Evolutionary conservation across 495 filamentous ascomycete genomes (phyloP).

Genomic region (Hyaloscypha hepaticicola): DNA sequence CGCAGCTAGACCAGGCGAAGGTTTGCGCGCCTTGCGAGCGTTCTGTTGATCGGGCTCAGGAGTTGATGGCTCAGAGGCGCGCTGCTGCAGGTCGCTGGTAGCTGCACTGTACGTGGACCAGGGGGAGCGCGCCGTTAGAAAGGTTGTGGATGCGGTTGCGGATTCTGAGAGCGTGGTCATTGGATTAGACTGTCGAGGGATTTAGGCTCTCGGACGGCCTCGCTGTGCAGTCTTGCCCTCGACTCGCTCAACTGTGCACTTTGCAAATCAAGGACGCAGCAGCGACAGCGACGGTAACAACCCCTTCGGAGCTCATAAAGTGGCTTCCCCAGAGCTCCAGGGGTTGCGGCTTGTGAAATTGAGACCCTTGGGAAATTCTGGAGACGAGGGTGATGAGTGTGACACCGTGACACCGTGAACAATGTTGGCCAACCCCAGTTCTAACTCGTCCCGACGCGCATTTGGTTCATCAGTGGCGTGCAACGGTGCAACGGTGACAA

Average conservation of each 20-base stretch:
- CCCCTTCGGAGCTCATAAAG: not conserved
- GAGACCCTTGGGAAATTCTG: not conserved
- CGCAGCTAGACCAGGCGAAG: slow-evolving; percentile 72
- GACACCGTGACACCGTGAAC: not conserved
- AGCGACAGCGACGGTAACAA: slow-evolving; percentile 8
- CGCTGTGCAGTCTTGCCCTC: not conserved
- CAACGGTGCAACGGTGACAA: not conserved
- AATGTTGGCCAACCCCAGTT: not conserved
- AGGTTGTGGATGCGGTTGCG: slow-evolving; percentile 17
- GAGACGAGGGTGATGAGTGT: not conserved
- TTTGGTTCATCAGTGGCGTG: slow-evolving; percentile 2
- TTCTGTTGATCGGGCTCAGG: slow-evolving; percentile 18
- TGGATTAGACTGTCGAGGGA: slow-evolving; percentile 6
- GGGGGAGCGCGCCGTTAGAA: slow-evolving; percentile 23
- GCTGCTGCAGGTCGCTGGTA: slow-evolving; percentile 13
- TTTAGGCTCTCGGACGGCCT: not conserved
- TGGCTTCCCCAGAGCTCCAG: slow-evolving; percentile 1
- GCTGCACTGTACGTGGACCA: slow-evolving; percentile 18
- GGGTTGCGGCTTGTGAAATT: not conserved
- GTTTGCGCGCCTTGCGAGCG: slow-evolving; percentile 48
- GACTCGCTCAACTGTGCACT: not conserved
- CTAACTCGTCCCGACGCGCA: not conserved
- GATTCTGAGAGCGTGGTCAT: slow-evolving; percentile 28
- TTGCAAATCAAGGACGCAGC: slow-evolving; percentile 1
- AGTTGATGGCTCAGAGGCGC: slow-evolving; percentile 2